These are phyloP conservation scores for Scutellaria galericulata DNA, from an alignment of 257 asterid genomes.

Conservation along the genomic window DNA sequence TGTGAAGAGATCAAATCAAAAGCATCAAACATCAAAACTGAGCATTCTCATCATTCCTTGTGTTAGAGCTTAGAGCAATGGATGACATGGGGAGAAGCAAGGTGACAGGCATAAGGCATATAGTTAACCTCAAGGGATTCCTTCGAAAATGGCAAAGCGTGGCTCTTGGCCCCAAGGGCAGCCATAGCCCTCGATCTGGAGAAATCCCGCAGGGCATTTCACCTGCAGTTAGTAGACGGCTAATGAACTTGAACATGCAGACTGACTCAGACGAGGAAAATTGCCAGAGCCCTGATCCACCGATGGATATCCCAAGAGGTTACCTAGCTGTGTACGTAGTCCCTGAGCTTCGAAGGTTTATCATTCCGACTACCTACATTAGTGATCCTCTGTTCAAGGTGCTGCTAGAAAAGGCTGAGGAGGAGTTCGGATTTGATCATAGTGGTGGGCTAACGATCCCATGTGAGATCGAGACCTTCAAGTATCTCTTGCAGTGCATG, in stretches of 20 bases:
- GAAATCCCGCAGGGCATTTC: conserved; percentile 42
- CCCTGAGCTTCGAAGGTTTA: conserved; percentile 61
- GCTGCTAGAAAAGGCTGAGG: conserved; percentile 63
- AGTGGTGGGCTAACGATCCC: conserved; percentile 63
- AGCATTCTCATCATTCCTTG: conserved; percentile 29
- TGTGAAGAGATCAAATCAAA: conserved; percentile 23
- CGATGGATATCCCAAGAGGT: conserved; percentile 53
- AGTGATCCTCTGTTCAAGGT: conserved; percentile 58
- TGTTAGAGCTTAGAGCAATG: conserved; percentile 42
- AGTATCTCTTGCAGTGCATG: conserved; percentile 60
- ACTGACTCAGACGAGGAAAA: conserved; percentile 58
- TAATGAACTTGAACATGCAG: conserved; percentile 35
- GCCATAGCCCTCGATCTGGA: conserved; percentile 13
- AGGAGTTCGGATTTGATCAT: conserved; percentile 65
- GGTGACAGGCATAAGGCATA: conserved; percentile 72
- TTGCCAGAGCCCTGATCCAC: conserved; percentile 61
- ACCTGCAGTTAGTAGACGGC: conserved; percentile 43
- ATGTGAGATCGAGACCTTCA: conserved; percentile 68
- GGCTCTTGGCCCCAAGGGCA: conserved; percentile 48
- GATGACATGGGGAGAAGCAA: conserved; percentile 59
- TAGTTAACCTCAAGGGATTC: conserved; percentile 69
- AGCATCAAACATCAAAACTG: conserved; percentile 8
- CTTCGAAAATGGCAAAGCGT: conserved; percentile 73
- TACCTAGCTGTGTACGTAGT: conserved; percentile 66
- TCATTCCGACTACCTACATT: conserved; percentile 62